phyloP scores from a whole-genome alignment of 2,329 filamentous ascomycete genomes.

The Akanthomyces dipterigenus region DNA sequence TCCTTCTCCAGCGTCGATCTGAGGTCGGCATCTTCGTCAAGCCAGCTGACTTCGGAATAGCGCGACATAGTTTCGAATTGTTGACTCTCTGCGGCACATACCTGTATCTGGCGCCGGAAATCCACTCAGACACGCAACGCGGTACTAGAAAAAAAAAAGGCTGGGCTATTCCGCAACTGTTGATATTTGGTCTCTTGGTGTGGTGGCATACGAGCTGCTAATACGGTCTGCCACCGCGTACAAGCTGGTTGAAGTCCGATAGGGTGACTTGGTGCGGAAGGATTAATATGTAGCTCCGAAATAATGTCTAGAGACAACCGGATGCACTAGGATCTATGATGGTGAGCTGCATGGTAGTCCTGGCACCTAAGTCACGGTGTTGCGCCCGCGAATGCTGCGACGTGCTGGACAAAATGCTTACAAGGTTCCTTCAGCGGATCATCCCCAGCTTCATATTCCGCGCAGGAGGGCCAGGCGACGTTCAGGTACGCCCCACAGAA shows the following conservation, averaged over 20 bases:
- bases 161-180: conserved; percentile 79
- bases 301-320: background rate
- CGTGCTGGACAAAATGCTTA: no score
- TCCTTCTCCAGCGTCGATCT: conserved; percentile 60
- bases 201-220: conserved; percentile 43
- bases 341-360: no score
- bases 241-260: background rate
- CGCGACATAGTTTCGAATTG: conserved; percentile 89
- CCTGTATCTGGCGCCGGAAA: conserved; percentile 85
- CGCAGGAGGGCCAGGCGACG: no score
- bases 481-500: no score
- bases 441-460: no score
- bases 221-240: conserved; percentile 10
- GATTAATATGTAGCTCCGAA: background rate
- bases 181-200: conserved; percentile 86
- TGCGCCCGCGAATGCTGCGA: no score
- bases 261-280: background rate
- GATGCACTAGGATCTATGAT: background rate
- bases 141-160: background rate
- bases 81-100: conserved; percentile 84
- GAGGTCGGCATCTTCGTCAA: conserved; percentile 54
- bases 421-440: no score
- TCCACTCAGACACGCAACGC: conserved; percentile 28
- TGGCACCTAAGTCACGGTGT: no score
- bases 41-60: background rate